These are phyloP conservation scores for Pseudopithomyces maydicus DNA, from an alignment of 2,329 filamentous ascomycete genomes.

Conservation along the genomic window DNA sequence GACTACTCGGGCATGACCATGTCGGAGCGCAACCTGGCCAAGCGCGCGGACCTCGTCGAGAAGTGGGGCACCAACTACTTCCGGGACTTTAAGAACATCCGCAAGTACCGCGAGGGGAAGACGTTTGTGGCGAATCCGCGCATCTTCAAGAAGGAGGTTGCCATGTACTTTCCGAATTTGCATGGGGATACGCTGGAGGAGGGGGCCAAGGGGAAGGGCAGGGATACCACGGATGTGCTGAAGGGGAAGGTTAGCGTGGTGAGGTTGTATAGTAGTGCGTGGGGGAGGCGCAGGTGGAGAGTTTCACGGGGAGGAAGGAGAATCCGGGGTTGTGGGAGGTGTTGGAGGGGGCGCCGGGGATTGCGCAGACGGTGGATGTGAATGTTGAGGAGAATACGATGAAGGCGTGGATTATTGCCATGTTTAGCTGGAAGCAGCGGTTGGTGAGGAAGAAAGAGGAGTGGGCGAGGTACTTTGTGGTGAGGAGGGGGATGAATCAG, in stretches of 20 bases:
- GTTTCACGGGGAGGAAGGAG: constrained; percentile 65
- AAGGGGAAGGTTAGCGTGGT: constrained; percentile 77
- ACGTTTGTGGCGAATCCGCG: constrained; percentile 84
- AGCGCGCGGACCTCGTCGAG: constrained; percentile 74
- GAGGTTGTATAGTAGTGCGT: constrained; percentile 78
- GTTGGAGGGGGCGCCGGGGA: constrained; percentile 57
- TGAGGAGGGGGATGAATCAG: constrained; percentile 62
- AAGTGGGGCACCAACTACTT: constrained; percentile 90
- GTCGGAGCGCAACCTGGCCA: constrained; percentile 65
- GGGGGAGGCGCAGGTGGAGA: constrained; percentile 80
- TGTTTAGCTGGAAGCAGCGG: constrained; percentile 59
- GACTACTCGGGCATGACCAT: constrained; percentile 39
- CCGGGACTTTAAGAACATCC: constrained; percentile 89
- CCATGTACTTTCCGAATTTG: constrained; percentile 94
- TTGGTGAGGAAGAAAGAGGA: constrained; percentile 54
- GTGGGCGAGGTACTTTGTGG: constrained; percentile 64
- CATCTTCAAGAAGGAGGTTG: constrained; percentile 80
- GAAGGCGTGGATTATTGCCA: constrained; percentile 61
- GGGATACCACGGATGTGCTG: constrained; percentile 77
- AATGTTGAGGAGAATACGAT: constrained; percentile 85
- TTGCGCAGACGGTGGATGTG: constrained; percentile 79
- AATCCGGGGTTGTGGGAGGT: constrained; percentile 74
- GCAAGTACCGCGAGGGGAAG: constrained; percentile 78
- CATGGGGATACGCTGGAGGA: constrained; percentile 73
- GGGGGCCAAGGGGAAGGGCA: constrained; percentile 11